Base-by-base conservation (phyloP, 2,329 filamentous ascomycete species). In the Emergomyces pasteurianus region DNA sequence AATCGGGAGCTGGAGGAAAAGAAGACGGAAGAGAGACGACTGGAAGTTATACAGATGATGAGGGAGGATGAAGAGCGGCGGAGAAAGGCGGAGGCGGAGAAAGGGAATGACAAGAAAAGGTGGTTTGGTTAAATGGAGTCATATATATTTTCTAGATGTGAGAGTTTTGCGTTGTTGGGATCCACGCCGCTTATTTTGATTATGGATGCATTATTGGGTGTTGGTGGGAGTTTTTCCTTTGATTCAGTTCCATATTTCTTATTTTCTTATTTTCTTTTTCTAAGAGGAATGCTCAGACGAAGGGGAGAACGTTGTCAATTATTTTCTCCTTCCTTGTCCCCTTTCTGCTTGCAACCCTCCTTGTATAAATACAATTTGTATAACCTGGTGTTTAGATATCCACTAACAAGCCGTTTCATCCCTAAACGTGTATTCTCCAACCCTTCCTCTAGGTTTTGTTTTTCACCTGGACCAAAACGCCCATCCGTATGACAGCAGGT, bases 1-100 rank as follows among this genome's bases (percentile, higher is more conserved):
- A 84, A 87, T 73, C 78, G 85, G 43, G 86, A 90, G 73, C 80
- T 81, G 64, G 85, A 86, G 68, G 80, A 82, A 47, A 66, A 64
- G 23, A 67, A 63, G 58, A 73, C 74, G 3, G 74, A 77, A 66
- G 70, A 70, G 63, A 69, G 73, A 53, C 73, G 75, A 61, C 68
- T 66, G 64, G 72, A 78, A 60, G 71, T 78, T 14, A 75, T 78
- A 60, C 62, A 63, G 21, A 69, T 76, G 71, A 76, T 75, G 73
- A 72, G 69, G 60, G 70, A 69, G 65, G 74, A 75, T 68, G 70
- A 73, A 12, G 65, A 63, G 49, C 60, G 43, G 40, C 40, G 58
- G 40, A 60, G 49, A 28, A 55, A 31, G 31, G 46, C 59, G 36
- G 60, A 53, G 42, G 59, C 38, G 7, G 40, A 62, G 58, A 58